Percentiles rank a stretch among this genome's conserved stretches.
These are phyloP conservation scores for Nepenthes gracilis DNA, from an alignment of 148 eudicot species.

Conservation along the genomic window DNA sequence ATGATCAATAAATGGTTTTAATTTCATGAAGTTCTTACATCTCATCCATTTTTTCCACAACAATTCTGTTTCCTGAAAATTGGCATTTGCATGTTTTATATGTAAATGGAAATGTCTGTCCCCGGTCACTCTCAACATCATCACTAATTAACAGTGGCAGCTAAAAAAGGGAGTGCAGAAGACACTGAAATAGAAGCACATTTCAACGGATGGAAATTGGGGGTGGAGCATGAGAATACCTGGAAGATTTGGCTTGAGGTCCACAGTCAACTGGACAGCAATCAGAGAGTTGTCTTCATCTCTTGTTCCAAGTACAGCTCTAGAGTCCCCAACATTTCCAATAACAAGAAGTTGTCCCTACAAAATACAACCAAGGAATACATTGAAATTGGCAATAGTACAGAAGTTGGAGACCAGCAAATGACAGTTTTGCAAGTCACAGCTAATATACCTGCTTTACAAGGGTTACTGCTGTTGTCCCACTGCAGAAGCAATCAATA, in stretches of 20 bases:
- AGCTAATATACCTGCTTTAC: constrained; percentile 65
- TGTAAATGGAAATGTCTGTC: too few species aligned
- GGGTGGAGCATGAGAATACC: constrained; percentile 27
- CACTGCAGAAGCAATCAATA: constrained; percentile 94
- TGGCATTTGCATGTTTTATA: too few species aligned
- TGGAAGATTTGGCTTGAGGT: constrained; percentile 97
- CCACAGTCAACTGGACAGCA: constrained; percentile 88
- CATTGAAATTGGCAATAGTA: too few species aligned
- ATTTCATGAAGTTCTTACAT: too few species aligned
- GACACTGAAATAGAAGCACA: too few species aligned
- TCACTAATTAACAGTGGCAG: too few species aligned
- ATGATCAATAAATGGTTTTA: too few species aligned
- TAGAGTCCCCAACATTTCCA: constrained; percentile 90
- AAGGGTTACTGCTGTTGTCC: constrained; percentile 91
- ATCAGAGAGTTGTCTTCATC: constrained; percentile 43
- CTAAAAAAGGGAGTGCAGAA: too few species aligned
- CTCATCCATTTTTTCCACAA: too few species aligned
- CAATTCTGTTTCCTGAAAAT: too few species aligned
- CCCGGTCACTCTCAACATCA: too few species aligned
- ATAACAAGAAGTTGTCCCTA: constrained; percentile 79
- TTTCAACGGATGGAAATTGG: background rate
- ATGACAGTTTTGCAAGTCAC: background rate
- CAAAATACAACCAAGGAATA: background rate
- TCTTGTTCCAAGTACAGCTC: constrained; percentile 86
- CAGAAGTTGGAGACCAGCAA: background rate